Evolutionary conservation across 768 basidiomycete species (phyloP), one percentile per base, ranked within the genome.

Genomic region (Hysterangium stoloniferum): DNA sequence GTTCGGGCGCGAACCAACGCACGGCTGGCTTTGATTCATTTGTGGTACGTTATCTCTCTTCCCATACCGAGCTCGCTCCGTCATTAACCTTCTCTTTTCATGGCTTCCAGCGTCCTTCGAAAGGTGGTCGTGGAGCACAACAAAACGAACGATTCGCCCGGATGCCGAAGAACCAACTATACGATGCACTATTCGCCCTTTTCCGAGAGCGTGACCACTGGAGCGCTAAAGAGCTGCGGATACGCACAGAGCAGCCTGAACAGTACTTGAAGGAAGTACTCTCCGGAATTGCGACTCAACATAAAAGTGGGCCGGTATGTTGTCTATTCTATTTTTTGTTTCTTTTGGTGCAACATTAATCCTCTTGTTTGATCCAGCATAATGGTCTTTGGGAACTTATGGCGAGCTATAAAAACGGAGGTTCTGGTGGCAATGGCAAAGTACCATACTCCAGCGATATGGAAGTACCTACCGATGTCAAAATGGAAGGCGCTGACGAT

Each of bases 121-220:
- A 84, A 62, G 73, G 70, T 1, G 64, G 72, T 15, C 86, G 87
- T 57, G 84, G 84, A 25, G 70, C 77, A 28, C 49, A 51, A 22
- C 36, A 38, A 12, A 86, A 86, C 68, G 89, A 93, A 66, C 85
- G 87, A 57, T 86, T 88, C 79, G 84, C 86, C n/a, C 87, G 93
- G 62, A 82, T 96, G 68, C 89, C 90, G 5, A 76, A 84, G 48
- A 86, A 91, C 67, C 86, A 94, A 61, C 76, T 96, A 6, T 73
- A 91, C 64, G 90, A 96, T 64, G 68, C 84, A 48, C 73, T 96
- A 35, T 94, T 94, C 67, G 58, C 67, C 2, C 71, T 82, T 5
- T 97, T 94, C 72, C 76, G 78, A 53, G 81, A 90, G 54, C 76
- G 76, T 37, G 77, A 82, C n/a, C 81, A 80, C 45, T 97, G 92